Evolutionary conservation across 2,329 filamentous ascomycete genomes (phyloP).

Genomic region (Rutstroemia sp.): DNA sequence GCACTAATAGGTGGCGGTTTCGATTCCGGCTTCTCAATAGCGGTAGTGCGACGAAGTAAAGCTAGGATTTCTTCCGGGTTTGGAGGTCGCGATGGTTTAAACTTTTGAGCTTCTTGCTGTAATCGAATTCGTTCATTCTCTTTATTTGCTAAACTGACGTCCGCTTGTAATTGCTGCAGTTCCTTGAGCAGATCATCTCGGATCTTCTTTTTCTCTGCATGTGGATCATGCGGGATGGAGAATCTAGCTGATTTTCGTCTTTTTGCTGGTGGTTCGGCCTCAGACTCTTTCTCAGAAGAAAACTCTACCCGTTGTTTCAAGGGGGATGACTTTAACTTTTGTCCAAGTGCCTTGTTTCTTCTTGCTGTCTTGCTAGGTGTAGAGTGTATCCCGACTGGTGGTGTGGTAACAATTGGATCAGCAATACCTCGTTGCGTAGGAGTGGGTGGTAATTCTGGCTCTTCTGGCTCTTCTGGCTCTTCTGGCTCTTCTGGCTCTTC

Average conservation of each 20-base stretch:
- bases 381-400: slow-evolving; percentile 52
- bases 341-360: slow-evolving; percentile 30
- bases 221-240: slow-evolving; percentile 22
- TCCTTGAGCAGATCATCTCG: slow-evolving; percentile 49
- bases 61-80: slow-evolving; percentile 30
- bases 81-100: slow-evolving; percentile 36
- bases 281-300: slow-evolving; percentile 1
- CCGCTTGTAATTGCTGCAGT: slow-evolving; percentile 47
- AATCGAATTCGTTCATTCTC: slow-evolving; percentile 50
- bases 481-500: slow-evolving; percentile 33
- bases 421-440: slow-evolving; percentile 40
- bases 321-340: slow-evolving; percentile 28
- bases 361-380: slow-evolving; percentile 46
- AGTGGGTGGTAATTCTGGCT: slow-evolving; percentile 53
- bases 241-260: slow-evolving; percentile 26
- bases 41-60: slow-evolving; percentile 23
- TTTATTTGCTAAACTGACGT: slow-evolving; percentile 48
- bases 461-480: not conserved
- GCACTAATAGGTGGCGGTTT: slow-evolving; percentile 20
- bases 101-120: slow-evolving; percentile 30
- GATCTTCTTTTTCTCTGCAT: slow-evolving; percentile 41
- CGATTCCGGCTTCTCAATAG: slow-evolving; percentile 11
- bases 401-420: slow-evolving; percentile 47
- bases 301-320: slow-evolving; percentile 22
- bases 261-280: slow-evolving; percentile 7